These are phyloP conservation scores for Brachypodium distachyon DNA, from an alignment of 202 grass and related monocot species.

Conservation along the genomic window DNA sequence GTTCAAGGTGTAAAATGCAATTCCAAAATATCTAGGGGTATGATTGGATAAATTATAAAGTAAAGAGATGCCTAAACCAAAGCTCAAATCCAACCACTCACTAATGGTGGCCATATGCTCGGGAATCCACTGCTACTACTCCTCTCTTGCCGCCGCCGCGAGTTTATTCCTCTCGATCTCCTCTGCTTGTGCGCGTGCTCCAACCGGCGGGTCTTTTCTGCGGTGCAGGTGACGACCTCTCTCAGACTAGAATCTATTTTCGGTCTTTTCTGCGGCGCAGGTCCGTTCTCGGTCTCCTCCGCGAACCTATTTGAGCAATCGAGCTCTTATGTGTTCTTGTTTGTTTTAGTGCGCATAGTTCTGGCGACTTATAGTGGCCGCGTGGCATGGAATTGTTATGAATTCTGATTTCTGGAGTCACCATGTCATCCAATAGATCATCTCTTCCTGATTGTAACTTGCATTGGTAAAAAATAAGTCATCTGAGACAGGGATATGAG, in stretches of 20 bases:
- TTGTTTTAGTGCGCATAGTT: neutral
- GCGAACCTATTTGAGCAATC: neutral
- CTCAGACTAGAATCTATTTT: neutral
- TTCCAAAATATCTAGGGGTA: neutral
- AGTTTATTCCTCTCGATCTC: neutral
- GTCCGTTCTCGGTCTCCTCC: neutral
- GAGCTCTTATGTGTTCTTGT: neutral
- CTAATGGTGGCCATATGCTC: slow-evolving; percentile 14
- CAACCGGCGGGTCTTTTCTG: neutral
- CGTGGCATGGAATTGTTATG: no score
- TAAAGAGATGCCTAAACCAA: neutral
- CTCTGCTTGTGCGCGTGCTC: neutral
- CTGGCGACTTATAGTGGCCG: neutral
- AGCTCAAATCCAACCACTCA: neutral
- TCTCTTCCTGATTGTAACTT: no score
- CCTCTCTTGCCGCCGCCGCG: neutral
- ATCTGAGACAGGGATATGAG: neutral
- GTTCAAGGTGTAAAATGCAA: neutral
- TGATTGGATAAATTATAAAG: neutral
- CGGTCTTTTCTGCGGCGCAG: neutral
- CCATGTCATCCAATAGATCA: no score
- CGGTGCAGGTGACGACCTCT: slow-evolving; percentile 13
- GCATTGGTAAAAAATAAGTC: neutral
- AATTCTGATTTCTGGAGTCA: no score
- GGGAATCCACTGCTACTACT: neutral